Evolutionary conservation across 345 rosid species (phyloP), one percentile per base, ranked within the genome.

Genomic region (Moringa oleifera): DNA sequence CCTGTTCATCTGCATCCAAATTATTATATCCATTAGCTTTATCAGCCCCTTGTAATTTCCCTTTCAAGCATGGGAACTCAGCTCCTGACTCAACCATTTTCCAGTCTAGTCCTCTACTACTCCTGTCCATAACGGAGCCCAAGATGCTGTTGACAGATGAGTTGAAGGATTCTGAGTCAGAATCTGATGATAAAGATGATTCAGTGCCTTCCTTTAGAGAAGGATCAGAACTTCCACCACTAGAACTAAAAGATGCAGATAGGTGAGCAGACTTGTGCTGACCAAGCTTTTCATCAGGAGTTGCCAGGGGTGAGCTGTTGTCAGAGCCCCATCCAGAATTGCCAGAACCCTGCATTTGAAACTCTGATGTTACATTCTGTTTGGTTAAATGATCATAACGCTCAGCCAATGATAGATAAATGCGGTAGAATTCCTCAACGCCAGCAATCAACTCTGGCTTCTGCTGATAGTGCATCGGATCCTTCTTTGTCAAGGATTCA

Each of bases 101-200:
- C 63, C 54, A 68, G 58, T 61, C 31, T 10, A 62, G 62, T 54
- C 41, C 74, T 31, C 68, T 66, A 53, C 66, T 76, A 33, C 68
- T 75, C 63, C 62, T 53, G 53, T 53, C 49, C 37, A 73, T 66
- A 10, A 71, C 63, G 17, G 83, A 63, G 65, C 59, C 69, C 20
- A 78, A 54, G 47, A 67, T 78, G 57, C 78, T 66, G 52, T 84
- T 80, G 41, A 78, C 68, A 41, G 91, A 80, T 47, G 90, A 73
- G 61, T 71, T 73, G 73, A 73, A 81, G 25, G 85, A 82, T 51
- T 90, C 99, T 0, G 94, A 67, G 63, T 86, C 97, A 5, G 96
- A 88, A 70, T 88, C 96, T 1, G 84, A 81, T 54, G 86, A 82
- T 18, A 74, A 72, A 5, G 47, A 41, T 28, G 91, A 75, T 41